Evolutionary conservation across 2,329 filamentous ascomycete species (phyloP).

Genomic region (Onygenales sp.): DNA sequence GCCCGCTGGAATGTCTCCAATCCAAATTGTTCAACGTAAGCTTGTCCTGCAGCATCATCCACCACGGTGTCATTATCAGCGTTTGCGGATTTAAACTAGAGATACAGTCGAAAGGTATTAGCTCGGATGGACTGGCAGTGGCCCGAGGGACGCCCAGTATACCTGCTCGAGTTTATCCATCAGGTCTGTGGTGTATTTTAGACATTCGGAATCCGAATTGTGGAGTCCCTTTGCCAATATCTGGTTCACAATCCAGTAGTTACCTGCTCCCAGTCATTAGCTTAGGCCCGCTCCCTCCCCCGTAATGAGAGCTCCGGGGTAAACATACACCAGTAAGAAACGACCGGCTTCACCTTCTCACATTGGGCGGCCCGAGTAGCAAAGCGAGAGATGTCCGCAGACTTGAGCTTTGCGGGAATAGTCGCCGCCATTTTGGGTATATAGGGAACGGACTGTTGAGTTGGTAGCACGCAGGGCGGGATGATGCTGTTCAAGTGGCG

Average conservation of each 20-base stretch:
- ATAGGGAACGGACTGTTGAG: slow-evolving; percentile 3
- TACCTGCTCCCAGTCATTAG: slow-evolving; percentile 43
- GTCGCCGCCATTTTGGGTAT: slow-evolving; percentile 55
- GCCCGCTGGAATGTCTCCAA: slow-evolving; percentile 78
- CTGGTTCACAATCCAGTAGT: slow-evolving; percentile 88
- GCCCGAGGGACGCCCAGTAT: slow-evolving; percentile 14
- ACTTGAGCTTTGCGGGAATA: slow-evolving; percentile 64
- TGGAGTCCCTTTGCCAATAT: slow-evolving; percentile 77
- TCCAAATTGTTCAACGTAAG: slow-evolving; percentile 90
- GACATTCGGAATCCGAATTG: slow-evolving; percentile 64
- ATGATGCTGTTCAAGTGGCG: background rate
- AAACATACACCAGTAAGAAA: slow-evolving; percentile 86
- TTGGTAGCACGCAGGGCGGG: background rate
- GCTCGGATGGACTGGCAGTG: background rate
- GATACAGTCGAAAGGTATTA: background rate
- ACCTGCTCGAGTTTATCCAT: slow-evolving; percentile 88
- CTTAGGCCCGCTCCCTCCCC: background rate
- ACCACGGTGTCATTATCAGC: slow-evolving; percentile 70
- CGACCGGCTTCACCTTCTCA: slow-evolving; percentile 71
- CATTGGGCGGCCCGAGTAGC: slow-evolving; percentile 76
- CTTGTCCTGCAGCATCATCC: slow-evolving; percentile 78
- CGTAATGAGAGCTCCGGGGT: background rate
- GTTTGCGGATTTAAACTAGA: slow-evolving; percentile 61
- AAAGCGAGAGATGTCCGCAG: slow-evolving; percentile 75
- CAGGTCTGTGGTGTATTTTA: slow-evolving; percentile 68